Percentiles rank a stretch among this genome's conserved stretches.
These are phyloP conservation scores for Calonectria leucothoes DNA, from an alignment of 2,329 filamentous ascomycete species.

Conservation along the genomic window DNA sequence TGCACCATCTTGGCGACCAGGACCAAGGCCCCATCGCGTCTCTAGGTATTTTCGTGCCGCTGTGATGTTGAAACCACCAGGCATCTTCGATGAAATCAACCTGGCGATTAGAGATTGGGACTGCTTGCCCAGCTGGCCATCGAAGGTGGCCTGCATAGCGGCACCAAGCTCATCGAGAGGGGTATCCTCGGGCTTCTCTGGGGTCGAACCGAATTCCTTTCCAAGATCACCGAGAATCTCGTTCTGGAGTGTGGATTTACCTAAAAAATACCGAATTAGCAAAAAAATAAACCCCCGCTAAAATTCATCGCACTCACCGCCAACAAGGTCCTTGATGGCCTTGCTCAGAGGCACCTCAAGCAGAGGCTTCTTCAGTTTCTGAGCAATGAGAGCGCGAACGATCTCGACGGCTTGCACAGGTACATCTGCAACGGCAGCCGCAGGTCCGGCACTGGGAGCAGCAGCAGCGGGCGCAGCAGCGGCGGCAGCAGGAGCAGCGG, in stretches of 20 bases:
- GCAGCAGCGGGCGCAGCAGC: slow-evolving; percentile 67
- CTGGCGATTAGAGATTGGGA: slow-evolving; percentile 93
- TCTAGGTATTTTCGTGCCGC: slow-evolving; percentile 95
- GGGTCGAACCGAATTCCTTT: slow-evolving; percentile 98
- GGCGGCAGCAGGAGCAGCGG: slow-evolving; percentile 65
- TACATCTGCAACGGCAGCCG: slow-evolving; percentile 85
- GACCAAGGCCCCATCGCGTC: slow-evolving; percentile 88
- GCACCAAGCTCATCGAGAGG: slow-evolving; percentile 95
- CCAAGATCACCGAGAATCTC: slow-evolving; percentile 97
- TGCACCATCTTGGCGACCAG: slow-evolving; percentile 91
- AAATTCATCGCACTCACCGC: slow-evolving; percentile 73
- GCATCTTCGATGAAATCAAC: slow-evolving; percentile 99
- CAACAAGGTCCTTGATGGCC: slow-evolving; percentile 98
- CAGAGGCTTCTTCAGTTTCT: slow-evolving; percentile 96
- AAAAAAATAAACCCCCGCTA: not conserved
- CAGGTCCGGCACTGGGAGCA: slow-evolving; percentile 82
- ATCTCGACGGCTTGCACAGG: slow-evolving; percentile 92
- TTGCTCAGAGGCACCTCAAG: slow-evolving; percentile 92
- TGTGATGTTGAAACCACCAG: slow-evolving; percentile 99
- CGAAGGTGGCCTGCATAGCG: slow-evolving; percentile 98
- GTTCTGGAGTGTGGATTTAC: slow-evolving; percentile 98
- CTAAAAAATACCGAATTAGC: slow-evolving; percentile 57
- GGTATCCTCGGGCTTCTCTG: slow-evolving; percentile 98
- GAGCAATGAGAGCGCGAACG: slow-evolving; percentile 87
- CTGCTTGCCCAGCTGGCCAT: slow-evolving; percentile 97